Evolutionary conservation across 2,329 filamentous ascomycete genomes (phyloP).

Genomic region (Penicillium fuscoglaucum): DNA sequence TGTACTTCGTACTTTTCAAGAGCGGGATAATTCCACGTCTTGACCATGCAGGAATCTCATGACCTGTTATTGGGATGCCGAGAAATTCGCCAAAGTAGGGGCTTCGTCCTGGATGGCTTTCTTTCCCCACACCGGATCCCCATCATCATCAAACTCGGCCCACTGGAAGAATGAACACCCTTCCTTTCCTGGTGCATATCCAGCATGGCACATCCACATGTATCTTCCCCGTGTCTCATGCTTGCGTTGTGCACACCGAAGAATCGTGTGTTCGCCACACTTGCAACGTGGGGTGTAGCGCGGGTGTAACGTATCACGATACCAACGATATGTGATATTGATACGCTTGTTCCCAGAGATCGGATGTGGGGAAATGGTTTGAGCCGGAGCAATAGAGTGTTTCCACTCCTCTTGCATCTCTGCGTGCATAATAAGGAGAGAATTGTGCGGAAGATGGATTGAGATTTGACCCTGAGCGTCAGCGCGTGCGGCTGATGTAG

Average conservation of each 20-base stretch:
- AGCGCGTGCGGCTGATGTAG: constrained; percentile 33
- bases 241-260: constrained; percentile 79
- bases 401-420: constrained; percentile 99
- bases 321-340: constrained; percentile 92
- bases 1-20: neutral
- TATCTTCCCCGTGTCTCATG: constrained; percentile 75
- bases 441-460: constrained; percentile 93
- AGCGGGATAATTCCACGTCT: neutral
- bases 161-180: constrained; percentile 79
- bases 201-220: constrained; percentile 90
- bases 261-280: constrained; percentile 66
- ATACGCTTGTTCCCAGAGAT: constrained; percentile 77
- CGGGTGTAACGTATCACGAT: constrained; percentile 75
- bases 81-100: constrained; percentile 31
- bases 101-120: constrained; percentile 19
- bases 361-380: constrained; percentile 80
- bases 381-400: constrained; percentile 75
- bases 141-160: constrained; percentile 84
- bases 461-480: constrained; percentile 82
- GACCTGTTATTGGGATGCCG: constrained; percentile 22
- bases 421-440: constrained; percentile 90
- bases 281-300: constrained; percentile 73
- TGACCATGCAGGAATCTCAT: neutral
- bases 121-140: constrained; percentile 66
- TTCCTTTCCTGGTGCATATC: constrained; percentile 46